A percentile compares a stretch with the other conserved stretches of the same genome.
Evolutionary conservation across 495 filamentous ascomycete species (phyloP).

Genomic region (Aspergillus conjunctus): DNA sequence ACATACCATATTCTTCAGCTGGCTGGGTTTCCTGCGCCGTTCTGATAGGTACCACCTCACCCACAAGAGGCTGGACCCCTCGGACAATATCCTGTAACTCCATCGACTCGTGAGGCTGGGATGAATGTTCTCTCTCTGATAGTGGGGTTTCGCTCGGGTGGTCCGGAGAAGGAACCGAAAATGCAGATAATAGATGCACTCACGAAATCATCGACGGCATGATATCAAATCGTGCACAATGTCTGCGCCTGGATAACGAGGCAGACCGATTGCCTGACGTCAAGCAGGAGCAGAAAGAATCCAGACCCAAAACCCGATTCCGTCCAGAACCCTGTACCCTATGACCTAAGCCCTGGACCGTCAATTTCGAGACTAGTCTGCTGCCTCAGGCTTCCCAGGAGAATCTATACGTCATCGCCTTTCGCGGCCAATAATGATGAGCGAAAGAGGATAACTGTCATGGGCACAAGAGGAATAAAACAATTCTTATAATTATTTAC

Average conservation of each 20-base stretch:
- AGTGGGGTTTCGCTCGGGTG: not conserved
- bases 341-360: conserved; percentile 36
- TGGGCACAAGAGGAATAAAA: not conserved
- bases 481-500: not conserved
- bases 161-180: not conserved
- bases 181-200: too few relatives aligned
- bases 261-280: not conserved
- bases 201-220: not conserved
- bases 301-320: not conserved
- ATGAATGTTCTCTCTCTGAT: not conserved
- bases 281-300: not conserved
- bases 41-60: conserved; percentile 38
- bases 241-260: not conserved
- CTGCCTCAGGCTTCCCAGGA: not conserved
- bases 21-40: conserved; percentile 48
- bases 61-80: conserved; percentile 33
- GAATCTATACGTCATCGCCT: conserved; percentile 16
- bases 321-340: conserved; percentile 35
- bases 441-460: too few relatives aligned
- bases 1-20: conserved; percentile 42
- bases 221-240: not conserved
- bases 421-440: not conserved
- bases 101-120: conserved; percentile 26
- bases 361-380: conserved; percentile 6
- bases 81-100: conserved; percentile 27